These are phyloP conservation scores for Aspergillus intermedius DNA, from an alignment of 2,329 filamentous ascomycete genomes.

Conservation along the genomic window DNA sequence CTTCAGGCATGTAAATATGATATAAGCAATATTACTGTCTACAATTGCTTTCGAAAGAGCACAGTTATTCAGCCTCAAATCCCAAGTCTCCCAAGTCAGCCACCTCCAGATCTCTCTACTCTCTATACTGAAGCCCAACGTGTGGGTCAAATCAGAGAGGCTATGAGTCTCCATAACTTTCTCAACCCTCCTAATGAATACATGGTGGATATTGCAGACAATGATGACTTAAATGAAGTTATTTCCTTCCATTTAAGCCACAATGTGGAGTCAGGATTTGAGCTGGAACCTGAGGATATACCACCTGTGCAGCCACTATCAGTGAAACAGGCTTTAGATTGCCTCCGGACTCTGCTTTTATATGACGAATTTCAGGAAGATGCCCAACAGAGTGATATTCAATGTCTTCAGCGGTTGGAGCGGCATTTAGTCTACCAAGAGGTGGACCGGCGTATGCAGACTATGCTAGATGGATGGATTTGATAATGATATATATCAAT, in stretches of 20 bases:
- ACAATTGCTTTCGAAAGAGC: no score
- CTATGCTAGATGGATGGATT: neutral
- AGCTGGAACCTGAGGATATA: neutral
- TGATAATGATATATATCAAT: neutral
- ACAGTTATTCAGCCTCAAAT: no score
- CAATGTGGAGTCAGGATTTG: neutral
- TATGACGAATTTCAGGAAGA: neutral
- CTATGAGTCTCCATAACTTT: neutral
- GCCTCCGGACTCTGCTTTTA: neutral
- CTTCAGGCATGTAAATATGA: no score
- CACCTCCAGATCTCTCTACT: neutral
- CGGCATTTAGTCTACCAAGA: neutral
- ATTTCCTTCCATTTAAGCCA: neutral
- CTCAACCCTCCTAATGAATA: neutral
- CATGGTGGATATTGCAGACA: neutral
- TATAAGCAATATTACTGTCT: no score
- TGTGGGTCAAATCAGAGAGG: neutral
- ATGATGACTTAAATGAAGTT: neutral
- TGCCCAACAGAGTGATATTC: neutral
- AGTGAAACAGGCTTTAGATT: neutral
- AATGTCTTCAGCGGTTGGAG: neutral
- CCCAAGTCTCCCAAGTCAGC: no score
- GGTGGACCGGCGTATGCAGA: neutral
- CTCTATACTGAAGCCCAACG: neutral
- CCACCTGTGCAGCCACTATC: neutral